A percentile compares a stretch with the other conserved stretches of the same genome.
phyloP scores from a whole-genome alignment of 495 filamentous ascomycete species.

The Hypoxylon crocopeplum region DNA sequence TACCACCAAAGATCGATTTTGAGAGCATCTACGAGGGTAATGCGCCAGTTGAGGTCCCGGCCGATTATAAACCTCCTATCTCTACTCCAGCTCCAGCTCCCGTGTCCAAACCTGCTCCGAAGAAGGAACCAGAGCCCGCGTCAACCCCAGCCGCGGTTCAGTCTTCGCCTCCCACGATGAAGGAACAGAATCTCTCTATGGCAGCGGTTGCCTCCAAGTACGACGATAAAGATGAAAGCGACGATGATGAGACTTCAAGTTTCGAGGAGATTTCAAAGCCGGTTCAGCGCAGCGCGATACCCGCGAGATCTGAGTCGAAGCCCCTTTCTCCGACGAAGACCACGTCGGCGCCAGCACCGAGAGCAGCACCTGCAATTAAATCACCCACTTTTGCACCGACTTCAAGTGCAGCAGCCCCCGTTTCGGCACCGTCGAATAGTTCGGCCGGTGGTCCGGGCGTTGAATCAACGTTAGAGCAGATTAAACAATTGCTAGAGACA shows the following conservation, averaged over 20 bases:
- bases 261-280: conserved; percentile 83
- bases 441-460: conserved; percentile 39
- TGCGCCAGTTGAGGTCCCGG: conserved; percentile 73
- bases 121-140: conserved; percentile 61
- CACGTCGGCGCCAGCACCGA: conserved; percentile 41
- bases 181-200: conserved; percentile 85
- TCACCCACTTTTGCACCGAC: conserved; percentile 32
- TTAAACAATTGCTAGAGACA: conserved; percentile 67
- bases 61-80: conserved; percentile 69
- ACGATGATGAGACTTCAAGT: conserved; percentile 72
- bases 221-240: conserved; percentile 71
- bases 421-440: conserved; percentile 15
- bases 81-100: conserved; percentile 56
- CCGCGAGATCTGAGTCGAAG: conserved; percentile 42
- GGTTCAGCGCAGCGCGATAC: conserved; percentile 44
- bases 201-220: conserved; percentile 83
- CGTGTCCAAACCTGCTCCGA: conserved; percentile 57
- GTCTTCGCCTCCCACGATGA: conserved; percentile 70
- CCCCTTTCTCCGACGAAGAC: conserved; percentile 45
- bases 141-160: conserved; percentile 56
- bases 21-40: conserved; percentile 88
- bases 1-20: conserved; percentile 90
- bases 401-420: conserved; percentile 27
- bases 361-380: conserved; percentile 46
- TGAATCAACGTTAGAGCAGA: conserved; percentile 61